Base-by-base conservation (phyloP, 2,329 filamentous ascomycete species). In the Corynespora cassiicola region DNA sequence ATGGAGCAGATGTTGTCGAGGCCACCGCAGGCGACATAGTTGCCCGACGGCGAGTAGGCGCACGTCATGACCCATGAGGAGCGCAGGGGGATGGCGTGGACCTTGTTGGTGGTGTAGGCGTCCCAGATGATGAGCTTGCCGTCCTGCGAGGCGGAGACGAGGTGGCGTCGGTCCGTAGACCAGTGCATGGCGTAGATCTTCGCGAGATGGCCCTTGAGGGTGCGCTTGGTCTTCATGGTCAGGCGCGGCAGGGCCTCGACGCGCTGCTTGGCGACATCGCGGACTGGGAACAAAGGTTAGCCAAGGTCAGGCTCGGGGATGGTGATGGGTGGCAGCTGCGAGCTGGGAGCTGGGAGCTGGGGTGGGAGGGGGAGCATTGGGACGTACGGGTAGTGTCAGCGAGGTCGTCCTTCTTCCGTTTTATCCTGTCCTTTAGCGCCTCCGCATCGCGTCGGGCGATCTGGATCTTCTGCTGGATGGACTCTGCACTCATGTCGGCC, bases 171-270 rank as follows among this genome's bases (percentile, higher is more conserved):
- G 75, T 99, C 94, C 52, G 94, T 99, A 21, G 94, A 97, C 94
- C 94, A 99, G 78, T 99, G 94, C 94, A 99, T 99, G 62, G 94
- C 94, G 73, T 99, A 99, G 64, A 99, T 99, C 78, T 99, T 99
- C 62, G 94, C 94, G 56, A 99, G 77, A 80, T 99, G 94, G 54
- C 94, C 94, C 78, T 97, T 97, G 56, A 99, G 80, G 33, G 91
- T 96, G 63, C 90, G 88, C 78, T 95, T 94, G 52, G 92, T 88
- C 80, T 94, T 95, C 94, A 99, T 97, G 68, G 92, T 82, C 72
- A 95, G 94, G 73, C 88, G 87, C 52, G 92, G 90, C 61, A 99
- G 84, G 55, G 88, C 79, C 71, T 97, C 94, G 72, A 95, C 92
- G 54, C 92, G 87, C 75, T 92, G 88, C 70, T 90, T 85, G 63